These are phyloP conservation scores for Stemphylium vesicarium DNA, from an alignment of 2,329 filamentous ascomycete genomes.

Conservation along the genomic window DNA sequence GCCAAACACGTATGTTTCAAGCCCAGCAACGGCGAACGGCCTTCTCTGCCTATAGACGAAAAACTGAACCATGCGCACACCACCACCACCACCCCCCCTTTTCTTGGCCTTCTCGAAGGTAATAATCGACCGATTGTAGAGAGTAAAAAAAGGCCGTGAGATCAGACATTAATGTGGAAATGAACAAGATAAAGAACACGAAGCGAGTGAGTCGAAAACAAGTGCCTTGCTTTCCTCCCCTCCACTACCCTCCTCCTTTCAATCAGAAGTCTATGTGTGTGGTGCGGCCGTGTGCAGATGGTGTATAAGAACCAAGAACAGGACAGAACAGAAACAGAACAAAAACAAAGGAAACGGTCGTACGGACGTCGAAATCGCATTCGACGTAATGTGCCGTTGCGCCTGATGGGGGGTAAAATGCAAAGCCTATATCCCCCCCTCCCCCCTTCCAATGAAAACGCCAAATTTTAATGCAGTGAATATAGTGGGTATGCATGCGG, in stretches of 20 bases:
- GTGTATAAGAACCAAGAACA: conserved; percentile 22
- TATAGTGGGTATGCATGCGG: background rate
- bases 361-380: conserved; percentile 44
- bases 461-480: conserved; percentile 2
- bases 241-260: too few species aligned
- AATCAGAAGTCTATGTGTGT: background rate
- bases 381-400: conserved; percentile 38
- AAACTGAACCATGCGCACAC: background rate
- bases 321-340: conserved; percentile 32
- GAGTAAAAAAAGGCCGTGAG: background rate
- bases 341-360: conserved; percentile 40
- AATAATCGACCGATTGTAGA: background rate
- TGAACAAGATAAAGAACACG: background rate
- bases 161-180: background rate
- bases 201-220: background rate
- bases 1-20: background rate
- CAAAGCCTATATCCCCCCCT: background rate
- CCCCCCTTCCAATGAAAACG: conserved; percentile 1
- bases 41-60: background rate
- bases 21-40: background rate
- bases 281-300: conserved; percentile 2
- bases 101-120: background rate
- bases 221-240: background rate
- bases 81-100: background rate
- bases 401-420: conserved; percentile 17